Evolutionary conservation across 83 land plant species (phyloP).

Genomic region (Larix sibirica): DNA sequence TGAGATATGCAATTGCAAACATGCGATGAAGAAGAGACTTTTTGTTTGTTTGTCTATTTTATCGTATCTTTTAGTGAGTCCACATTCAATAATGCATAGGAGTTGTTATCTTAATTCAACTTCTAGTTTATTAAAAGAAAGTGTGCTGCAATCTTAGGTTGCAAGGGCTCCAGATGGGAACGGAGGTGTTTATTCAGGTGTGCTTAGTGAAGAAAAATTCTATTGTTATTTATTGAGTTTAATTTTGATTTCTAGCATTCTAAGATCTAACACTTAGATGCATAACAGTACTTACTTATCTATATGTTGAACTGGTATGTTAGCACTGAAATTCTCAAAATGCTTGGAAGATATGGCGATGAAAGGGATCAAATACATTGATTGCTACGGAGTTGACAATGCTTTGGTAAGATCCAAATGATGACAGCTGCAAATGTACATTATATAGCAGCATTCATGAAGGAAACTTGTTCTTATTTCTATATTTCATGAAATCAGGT

Average conservation of each 20-base stretch:
- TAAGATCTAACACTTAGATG: background rate
- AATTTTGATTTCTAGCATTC: background rate
- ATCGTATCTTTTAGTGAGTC: no score
- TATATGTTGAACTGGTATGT: conserved; percentile 6
- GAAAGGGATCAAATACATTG: conserved; percentile 75
- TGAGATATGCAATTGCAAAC: background rate
- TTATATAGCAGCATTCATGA: background rate
- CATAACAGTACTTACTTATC: background rate
- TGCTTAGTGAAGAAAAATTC: background rate
- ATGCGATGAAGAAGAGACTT: background rate
- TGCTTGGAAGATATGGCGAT: conserved; percentile 84
- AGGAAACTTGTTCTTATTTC: no score
- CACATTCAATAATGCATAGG: background rate
- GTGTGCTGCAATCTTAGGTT: conserved; percentile 47
- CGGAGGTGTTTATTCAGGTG: conserved; percentile 94
- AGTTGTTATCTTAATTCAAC: background rate
- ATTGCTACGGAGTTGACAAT: conserved; percentile 93
- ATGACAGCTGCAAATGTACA: no score
- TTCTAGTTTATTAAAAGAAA: background rate
- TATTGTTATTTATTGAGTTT: background rate
- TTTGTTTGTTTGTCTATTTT: no score
- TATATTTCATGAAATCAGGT: conserved; percentile 49
- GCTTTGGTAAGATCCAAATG: conserved; percentile 52
- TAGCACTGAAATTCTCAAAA: conserved; percentile 76
- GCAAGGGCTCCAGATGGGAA: conserved; percentile 95